Conservation (phyloP, 495 filamentous ascomycete species). For the Trypethelium eluteriae region DNA sequence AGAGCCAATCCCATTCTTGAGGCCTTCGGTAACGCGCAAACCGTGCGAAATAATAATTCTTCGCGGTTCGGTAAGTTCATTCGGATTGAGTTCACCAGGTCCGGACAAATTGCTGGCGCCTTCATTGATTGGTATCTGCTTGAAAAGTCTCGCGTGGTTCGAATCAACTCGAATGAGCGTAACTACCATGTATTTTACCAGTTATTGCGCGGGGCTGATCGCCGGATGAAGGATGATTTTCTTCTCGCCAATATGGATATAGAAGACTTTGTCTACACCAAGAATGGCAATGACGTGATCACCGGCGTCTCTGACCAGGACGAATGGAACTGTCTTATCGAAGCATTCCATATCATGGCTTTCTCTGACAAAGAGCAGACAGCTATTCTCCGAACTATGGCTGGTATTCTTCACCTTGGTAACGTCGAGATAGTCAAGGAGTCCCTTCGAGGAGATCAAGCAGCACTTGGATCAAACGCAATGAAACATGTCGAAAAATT, state of each 20-base stretch:
- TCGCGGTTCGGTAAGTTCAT: slow-evolving; percentile 99
- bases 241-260: slow-evolving; percentile 63
- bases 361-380: slow-evolving; percentile 81
- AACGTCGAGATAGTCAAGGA: slow-evolving; percentile 86
- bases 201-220: slow-evolving; percentile 74
- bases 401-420: slow-evolving; percentile 86
- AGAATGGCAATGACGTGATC: slow-evolving; percentile 83
- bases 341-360: slow-evolving; percentile 91
- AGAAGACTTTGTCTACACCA: slow-evolving; percentile 85
- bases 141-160: slow-evolving; percentile 93
- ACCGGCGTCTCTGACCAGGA: slow-evolving; percentile 81
- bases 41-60: slow-evolving; percentile 95
- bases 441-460: slow-evolving; percentile 84
- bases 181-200: slow-evolving; percentile 99
- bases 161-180: slow-evolving; percentile 73
- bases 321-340: slow-evolving; percentile 83
- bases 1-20: slow-evolving; percentile 96
- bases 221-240: slow-evolving; percentile 62
- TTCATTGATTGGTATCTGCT: slow-evolving; percentile 98
- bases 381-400: slow-evolving; percentile 76
- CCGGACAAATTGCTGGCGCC: slow-evolving; percentile 87
- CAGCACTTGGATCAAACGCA: slow-evolving; percentile 65
- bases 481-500: slow-evolving; percentile 64
- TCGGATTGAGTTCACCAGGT: slow-evolving; percentile 85
- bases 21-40: slow-evolving; percentile 97